Evolutionary conservation across 2,329 filamentous ascomycete species (phyloP), one percentile per base, ranked within the genome.

Genomic region (Chlorencoelia australis): DNA sequence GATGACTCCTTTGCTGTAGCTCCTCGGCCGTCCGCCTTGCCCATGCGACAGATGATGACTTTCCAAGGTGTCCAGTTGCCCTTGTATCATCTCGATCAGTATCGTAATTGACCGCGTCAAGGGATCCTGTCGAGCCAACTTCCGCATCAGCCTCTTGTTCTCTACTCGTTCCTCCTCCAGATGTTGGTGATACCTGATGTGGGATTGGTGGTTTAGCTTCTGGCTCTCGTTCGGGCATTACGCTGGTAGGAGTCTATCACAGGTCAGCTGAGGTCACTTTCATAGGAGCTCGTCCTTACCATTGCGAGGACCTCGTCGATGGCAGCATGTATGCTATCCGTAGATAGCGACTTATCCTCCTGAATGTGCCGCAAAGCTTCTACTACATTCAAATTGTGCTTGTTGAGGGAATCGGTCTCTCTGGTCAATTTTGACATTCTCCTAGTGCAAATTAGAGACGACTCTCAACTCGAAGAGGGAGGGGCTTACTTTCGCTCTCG

Each of bases 121-220:
- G 11, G 14, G 50, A 49, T 4, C 45, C 45, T n/a, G 44, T 53
- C 2, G 50, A 53, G n/a, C 47, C 50, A 5, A 45, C 32, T n/a
- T 52, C 46, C 11, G 36, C 40, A 29, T 44, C 43, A 9, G 39
- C 39, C 3, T 43, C 36, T n/a, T 41, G 30, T 8, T 43, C 42
- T 5, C 41, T 42, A 8, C 30, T 34, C n/a, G n/a, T n/a, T n/a
- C n/a, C n/a, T n/a, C n/a, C n/a, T n/a, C n/a, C 11, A 15, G 15
- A 15, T 39, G 21, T 13, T 33, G 28, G 4, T 40, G n/a, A n/a
- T n/a, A n/a, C n/a, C n/a, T n/a, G n/a, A n/a, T n/a, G n/a, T n/a
- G n/a, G n/a, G n/a, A n/a, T n/a, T n/a, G n/a, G n/a, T n/a, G n/a
- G n/a, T n/a, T n/a, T n/a, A n/a, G n/a, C n/a, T n/a, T n/a, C n/a